Percentiles rank a stretch among this genome's conserved stretches.
Evolutionary conservation across 78 protist genomes (phyloP).

Genomic region (Guillardia theta): DNA sequence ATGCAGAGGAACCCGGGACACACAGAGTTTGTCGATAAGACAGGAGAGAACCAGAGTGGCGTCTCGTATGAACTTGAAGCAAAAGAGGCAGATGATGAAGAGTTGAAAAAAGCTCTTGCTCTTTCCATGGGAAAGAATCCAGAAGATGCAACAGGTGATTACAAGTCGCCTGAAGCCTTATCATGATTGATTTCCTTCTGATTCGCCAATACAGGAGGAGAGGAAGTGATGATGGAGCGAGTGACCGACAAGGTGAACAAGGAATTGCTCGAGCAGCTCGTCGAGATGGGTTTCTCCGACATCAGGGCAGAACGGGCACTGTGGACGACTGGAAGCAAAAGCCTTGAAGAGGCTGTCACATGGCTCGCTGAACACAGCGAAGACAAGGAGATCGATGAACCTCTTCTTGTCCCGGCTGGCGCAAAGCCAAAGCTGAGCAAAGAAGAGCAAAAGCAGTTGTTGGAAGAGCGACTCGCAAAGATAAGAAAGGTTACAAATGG

Average conservation of each 20-base stretch:
- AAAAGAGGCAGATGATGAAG: background rate
- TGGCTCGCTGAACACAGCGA: background rate
- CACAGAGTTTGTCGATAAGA: background rate
- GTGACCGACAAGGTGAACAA: background rate
- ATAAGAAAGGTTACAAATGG: background rate
- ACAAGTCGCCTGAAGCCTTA: no score
- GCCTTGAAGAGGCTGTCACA: background rate
- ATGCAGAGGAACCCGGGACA: background rate
- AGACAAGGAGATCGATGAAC: background rate
- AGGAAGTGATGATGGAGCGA: background rate
- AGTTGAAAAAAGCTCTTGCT: background rate
- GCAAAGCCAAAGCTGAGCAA: background rate
- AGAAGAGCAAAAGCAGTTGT: background rate
- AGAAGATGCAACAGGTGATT: background rate
- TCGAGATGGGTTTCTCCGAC: background rate
- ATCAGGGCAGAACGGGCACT: background rate
- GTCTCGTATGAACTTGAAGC: background rate
- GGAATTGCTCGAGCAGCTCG: background rate
- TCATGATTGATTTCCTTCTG: no score
- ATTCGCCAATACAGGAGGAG: background rate
- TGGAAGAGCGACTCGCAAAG: background rate
- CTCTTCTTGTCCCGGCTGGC: background rate
- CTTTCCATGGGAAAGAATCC: background rate
- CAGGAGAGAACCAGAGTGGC: background rate
- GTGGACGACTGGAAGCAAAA: background rate